A percentile compares a stretch with the other conserved stretches of the same genome.
Conservation (phyloP, 1,284 basidiomycete species). For the Pseudozyma sp. region DNA sequence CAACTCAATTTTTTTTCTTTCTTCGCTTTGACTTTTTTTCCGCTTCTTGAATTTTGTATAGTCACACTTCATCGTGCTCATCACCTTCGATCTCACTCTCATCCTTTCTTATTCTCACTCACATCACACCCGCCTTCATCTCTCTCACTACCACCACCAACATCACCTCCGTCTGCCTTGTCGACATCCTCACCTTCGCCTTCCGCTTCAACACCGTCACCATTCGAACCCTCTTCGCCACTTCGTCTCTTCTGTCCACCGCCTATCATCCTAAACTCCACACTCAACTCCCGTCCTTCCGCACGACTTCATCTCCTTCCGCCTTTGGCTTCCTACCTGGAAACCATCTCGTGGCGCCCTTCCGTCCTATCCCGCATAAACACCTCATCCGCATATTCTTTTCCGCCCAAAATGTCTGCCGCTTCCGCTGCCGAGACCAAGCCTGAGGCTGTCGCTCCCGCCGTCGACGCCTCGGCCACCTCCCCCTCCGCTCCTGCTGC, state of each 20-base stretch:
- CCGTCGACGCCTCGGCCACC: slow-evolving; percentile 13
- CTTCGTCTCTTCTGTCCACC: slow-evolving; percentile 2
- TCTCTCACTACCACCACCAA: slow-evolving; percentile 6
- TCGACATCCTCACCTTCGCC: slow-evolving; percentile 18
- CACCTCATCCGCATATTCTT: not conserved
- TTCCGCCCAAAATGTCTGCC: slow-evolving; percentile 23
- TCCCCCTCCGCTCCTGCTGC: slow-evolving; percentile 15
- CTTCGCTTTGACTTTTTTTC: slow-evolving; percentile 2
- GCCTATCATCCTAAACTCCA: slow-evolving; percentile 6
- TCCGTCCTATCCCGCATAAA: not conserved
- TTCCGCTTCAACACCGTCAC: slow-evolving; percentile 4
- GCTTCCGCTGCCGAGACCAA: slow-evolving; percentile 33
- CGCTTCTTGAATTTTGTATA: not conserved
- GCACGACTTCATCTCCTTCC: slow-evolving; percentile 1
- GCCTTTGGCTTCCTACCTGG: not conserved
- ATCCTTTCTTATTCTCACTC: not conserved
- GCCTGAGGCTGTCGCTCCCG: slow-evolving; percentile 33
- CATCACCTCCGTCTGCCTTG: slow-evolving; percentile 24
- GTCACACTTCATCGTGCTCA: slow-evolving; percentile 2
- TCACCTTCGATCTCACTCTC: not conserved
- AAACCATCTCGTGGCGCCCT: not conserved
- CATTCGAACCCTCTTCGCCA: not conserved
- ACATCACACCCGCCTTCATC: slow-evolving; percentile 1
- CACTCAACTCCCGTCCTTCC: slow-evolving; percentile 3
- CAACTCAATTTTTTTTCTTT: slow-evolving; percentile 5